A percentile compares a stretch with the other conserved stretches of the same genome.
Conservation (phyloP, 192 early-diverging fungal species). For the Oehlia diaphana region DNA sequence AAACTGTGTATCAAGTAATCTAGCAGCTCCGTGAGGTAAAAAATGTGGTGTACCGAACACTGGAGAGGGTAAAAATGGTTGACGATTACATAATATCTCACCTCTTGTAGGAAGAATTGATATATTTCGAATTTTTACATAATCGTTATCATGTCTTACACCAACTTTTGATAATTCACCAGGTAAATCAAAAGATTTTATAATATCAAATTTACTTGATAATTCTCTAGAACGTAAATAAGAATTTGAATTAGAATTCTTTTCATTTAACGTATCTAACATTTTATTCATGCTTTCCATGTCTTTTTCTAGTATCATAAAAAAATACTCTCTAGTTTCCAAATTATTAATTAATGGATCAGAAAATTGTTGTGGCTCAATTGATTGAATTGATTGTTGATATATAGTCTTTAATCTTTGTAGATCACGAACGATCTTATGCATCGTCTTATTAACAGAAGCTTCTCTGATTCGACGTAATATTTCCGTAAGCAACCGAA, state of each 20-base stretch:
- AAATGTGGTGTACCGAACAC: conserved; percentile 45
- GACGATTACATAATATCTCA: conserved; percentile 42
- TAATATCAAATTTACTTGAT: not conserved
- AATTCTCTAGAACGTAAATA: too few species aligned
- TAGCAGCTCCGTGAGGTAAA: conserved; percentile 43
- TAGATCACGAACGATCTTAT: not conserved
- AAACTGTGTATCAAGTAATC: conserved; percentile 59
- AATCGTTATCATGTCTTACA: conserved; percentile 58
- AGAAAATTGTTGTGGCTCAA: conserved; percentile 9
- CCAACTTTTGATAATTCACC: conserved; percentile 42
- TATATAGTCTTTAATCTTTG: too few species aligned
- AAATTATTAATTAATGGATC: not conserved
- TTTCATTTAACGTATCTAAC: not conserved
- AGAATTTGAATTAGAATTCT: too few species aligned
- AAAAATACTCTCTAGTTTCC: not conserved
- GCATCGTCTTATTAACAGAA: conserved; percentile 4
- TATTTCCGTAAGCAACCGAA: conserved; percentile 38
- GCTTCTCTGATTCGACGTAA: conserved; percentile 38
- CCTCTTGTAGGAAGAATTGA: conserved; percentile 52
- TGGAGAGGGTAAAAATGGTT: conserved; percentile 49
- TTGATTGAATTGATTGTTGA: not conserved
- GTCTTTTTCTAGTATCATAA: conserved; percentile 25
- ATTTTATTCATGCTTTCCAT: conserved; percentile 11
- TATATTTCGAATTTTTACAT: conserved; percentile 42
- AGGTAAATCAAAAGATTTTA: not conserved